Evolutionary conservation across 2,329 filamentous ascomycete species (phyloP), one percentile per base, ranked within the genome.

Genomic region (Parastagonospora nodorum): DNA sequence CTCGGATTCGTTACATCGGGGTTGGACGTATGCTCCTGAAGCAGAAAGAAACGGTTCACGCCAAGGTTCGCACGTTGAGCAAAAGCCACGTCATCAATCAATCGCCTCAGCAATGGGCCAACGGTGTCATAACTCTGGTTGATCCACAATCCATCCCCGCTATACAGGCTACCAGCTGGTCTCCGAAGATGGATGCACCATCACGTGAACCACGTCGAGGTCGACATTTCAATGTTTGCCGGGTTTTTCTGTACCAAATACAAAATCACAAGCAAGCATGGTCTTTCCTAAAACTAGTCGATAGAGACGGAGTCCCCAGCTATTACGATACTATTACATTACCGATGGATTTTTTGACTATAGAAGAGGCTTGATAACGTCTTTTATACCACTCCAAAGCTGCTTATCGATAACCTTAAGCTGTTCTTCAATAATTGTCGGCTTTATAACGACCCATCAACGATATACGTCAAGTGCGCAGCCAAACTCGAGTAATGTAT

Each of bases 291-390:
- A 84, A 90, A 16, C 93, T 94, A 0, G 93, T 99, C 59, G 96
- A 94, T 72, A 87, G 88, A 61, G 93, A 97, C 66, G 94, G 97
- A 62, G 93, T 97, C 0, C 87, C 90, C 11, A 94, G 97, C 73
- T 97, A 97, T 76, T 97, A 97, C 78, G 90, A 96, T 52, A 92
- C 97, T 51, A 97, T 97, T 78, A 92, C 92, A 71, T 89, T 96
- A 72, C 93, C 93, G 27, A 97, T 97, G 93, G 93, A 96, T 71
- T 80, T 97, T 43, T 87, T 84, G 42, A 97, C 92, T 15, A 97
- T 97, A 92, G 94, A 97, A 84, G 63, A 95, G 95, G 75, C 87
- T 96, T 55, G 92, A 97, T 68, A 89, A 90, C 27, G 94, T 97
- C 75, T 84, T 92, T 68, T 99, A 99, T 71, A 84, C 86, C n/a